These are phyloP conservation scores for Echria macrotheca DNA, from an alignment of 495 filamentous ascomycete species.

Conservation along the genomic window DNA sequence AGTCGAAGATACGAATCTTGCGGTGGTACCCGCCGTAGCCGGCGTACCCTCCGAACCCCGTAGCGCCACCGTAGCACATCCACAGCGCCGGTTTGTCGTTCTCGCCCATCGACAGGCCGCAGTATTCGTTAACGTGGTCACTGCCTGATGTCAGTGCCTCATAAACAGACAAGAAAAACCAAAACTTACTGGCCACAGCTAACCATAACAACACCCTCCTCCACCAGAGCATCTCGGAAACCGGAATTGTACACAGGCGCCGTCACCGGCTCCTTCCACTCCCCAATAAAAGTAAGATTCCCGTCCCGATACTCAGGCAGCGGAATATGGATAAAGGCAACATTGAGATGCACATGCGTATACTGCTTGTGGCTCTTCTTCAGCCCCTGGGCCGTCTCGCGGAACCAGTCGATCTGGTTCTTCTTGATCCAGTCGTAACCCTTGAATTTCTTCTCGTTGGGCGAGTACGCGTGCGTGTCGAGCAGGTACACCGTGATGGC, in stretches of 20 bases:
- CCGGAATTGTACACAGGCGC: slow-evolving; percentile 83
- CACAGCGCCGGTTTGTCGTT: slow-evolving; percentile 73
- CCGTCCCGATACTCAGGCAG: slow-evolving; percentile 72
- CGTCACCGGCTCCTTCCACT: slow-evolving; percentile 70
- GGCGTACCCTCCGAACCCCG: slow-evolving; percentile 89
- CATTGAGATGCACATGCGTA: slow-evolving; percentile 85
- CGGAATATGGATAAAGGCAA: slow-evolving; percentile 97
- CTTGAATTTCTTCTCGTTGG: slow-evolving; percentile 74
- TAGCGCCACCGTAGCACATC: slow-evolving; percentile 95
- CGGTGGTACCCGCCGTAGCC: slow-evolving; percentile 82
- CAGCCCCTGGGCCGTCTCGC: slow-evolving; percentile 61
- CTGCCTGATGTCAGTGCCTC: slow-evolving; percentile 27
- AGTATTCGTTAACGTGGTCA: slow-evolving; percentile 97
- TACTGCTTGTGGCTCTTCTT: slow-evolving; percentile 71
- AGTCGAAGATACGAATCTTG: slow-evolving; percentile 80
- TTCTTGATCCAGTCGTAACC: slow-evolving; percentile 97
- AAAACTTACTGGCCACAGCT: slow-evolving; percentile 78
- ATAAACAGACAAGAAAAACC: background rate
- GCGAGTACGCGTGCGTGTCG: slow-evolving; percentile 88
- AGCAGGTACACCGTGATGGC: slow-evolving; percentile 90
- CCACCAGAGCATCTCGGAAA: slow-evolving; percentile 79
- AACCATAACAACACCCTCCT: slow-evolving; percentile 78
- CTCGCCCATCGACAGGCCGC: slow-evolving; percentile 57
- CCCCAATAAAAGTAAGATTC: slow-evolving; percentile 50
- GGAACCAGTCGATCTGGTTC: slow-evolving; percentile 92